Conservation (phyloP, 306 rosid species). For the Pyrus pyrifolia region DNA sequence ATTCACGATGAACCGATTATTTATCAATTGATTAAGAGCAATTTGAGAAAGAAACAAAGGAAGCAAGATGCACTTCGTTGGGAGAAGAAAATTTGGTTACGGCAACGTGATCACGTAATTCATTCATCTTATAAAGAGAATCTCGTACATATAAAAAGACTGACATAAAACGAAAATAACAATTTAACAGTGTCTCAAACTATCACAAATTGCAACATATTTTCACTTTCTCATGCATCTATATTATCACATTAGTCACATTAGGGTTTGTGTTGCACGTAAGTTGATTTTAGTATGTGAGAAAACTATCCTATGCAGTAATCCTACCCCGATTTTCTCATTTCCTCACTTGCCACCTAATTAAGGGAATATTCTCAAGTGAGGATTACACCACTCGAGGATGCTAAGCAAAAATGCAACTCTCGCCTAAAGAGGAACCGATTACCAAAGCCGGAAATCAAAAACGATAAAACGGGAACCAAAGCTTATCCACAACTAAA, state of each 20-base stretch:
- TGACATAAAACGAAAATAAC: too few relatives aligned
- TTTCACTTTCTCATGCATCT: too few relatives aligned
- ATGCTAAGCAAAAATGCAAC: too few relatives aligned
- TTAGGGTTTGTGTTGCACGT: too few relatives aligned
- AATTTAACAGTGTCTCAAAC: not conserved
- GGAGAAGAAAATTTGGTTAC: too few relatives aligned
- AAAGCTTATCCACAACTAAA: not conserved
- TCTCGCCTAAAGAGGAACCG: not conserved
- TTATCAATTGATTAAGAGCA: not conserved
- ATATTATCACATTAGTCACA: not conserved
- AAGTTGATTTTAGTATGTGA: too few relatives aligned
- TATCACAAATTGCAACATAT: not conserved
- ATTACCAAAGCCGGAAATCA: not conserved
- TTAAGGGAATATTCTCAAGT: rapidly evolving
- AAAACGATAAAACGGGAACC: not conserved
- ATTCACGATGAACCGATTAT: not conserved
- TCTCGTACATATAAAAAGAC: too few relatives aligned
- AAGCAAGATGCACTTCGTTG: not conserved
- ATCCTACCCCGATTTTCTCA: not conserved
- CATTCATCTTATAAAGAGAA: too few relatives aligned
- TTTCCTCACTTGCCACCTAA: not conserved
- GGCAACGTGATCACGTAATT: too few relatives aligned
- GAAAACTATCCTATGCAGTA: too few relatives aligned
- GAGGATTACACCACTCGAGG: too few relatives aligned
- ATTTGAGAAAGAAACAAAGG: too few relatives aligned